A percentile compares a stretch with the other conserved stretches of the same genome.
These are phyloP conservation scores for Penicillium psychrosexuale DNA, from an alignment of 2,329 filamentous ascomycete species.

Conservation along the genomic window DNA sequence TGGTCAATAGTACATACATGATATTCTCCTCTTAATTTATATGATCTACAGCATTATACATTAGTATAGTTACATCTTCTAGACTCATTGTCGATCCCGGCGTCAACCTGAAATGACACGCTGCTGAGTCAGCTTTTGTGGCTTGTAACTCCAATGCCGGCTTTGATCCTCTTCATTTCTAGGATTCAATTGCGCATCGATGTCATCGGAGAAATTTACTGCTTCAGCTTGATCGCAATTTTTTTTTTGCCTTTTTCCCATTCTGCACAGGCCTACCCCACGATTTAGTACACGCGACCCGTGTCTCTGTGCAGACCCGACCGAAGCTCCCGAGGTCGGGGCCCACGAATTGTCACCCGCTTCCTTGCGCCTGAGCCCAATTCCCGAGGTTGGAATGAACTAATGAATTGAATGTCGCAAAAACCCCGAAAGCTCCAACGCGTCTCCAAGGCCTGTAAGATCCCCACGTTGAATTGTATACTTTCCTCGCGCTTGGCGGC, in stretches of 20 bases:
- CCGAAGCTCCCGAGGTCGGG: conserved; percentile 1
- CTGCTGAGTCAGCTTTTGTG: conserved; percentile 7
- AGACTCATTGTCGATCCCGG: not conserved
- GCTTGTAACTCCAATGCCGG: conserved; percentile 3
- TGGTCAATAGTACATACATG: not conserved
- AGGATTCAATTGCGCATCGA: conserved; percentile 3
- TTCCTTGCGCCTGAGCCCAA: not conserved
- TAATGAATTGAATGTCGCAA: conserved; percentile 25
- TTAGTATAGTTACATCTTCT: not conserved
- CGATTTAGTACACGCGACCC: not conserved
- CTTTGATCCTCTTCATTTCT: conserved; percentile 5
- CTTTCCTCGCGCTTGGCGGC: conserved; percentile 13
- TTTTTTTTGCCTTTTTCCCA: conserved; percentile 6
- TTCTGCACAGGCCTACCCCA: conserved; percentile 5
- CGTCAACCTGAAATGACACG: not conserved
- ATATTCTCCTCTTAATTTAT: too few relatives aligned
- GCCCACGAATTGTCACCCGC: conserved; percentile 4
- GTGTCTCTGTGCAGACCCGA: not conserved
- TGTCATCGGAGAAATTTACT: not conserved
- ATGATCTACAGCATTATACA: not conserved
- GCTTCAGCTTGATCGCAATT: not conserved
- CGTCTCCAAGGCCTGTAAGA: conserved; percentile 28
- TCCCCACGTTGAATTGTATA: conserved; percentile 3
- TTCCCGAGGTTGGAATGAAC: conserved; percentile 8
- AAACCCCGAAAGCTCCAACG: conserved; percentile 28